phyloP scores from a whole-genome alignment of 1,284 basidiomycete species.

The Flammula alnicola region DNA sequence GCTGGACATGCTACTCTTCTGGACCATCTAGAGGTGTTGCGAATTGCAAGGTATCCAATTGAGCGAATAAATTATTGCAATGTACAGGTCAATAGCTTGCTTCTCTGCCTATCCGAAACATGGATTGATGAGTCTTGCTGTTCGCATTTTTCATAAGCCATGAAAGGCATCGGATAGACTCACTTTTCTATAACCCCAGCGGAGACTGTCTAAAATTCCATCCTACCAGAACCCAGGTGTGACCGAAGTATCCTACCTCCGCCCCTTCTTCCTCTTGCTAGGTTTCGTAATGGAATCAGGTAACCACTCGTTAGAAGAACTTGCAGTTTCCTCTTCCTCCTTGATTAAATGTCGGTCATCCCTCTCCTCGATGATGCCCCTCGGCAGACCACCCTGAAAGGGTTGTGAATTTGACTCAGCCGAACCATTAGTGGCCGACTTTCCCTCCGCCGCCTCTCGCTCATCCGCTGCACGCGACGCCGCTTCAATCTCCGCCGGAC shows the following conservation, averaged over 20 bases:
- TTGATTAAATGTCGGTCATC: constrained; percentile 26
- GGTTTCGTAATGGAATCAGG: constrained; percentile 46
- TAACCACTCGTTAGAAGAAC: constrained; percentile 48
- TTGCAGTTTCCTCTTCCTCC: constrained; percentile 25
- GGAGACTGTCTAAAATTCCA: constrained; percentile 75
- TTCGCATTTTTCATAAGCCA: too few relatives aligned
- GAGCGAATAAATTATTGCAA: too few relatives aligned
- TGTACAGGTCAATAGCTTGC: too few relatives aligned
- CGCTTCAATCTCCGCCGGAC: constrained; percentile 51
- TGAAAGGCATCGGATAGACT: too few relatives aligned
- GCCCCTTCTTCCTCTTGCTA: constrained; percentile 46
- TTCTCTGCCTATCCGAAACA: too few relatives aligned
- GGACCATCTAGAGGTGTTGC: too few relatives aligned
- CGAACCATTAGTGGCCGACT: neutral
- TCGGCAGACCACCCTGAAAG: constrained; percentile 15
- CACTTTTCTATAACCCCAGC: too few relatives aligned
- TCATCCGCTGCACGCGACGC: constrained; percentile 46
- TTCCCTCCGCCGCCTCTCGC: constrained; percentile 26
- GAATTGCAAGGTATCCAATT: too few relatives aligned
- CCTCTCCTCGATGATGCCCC: constrained; percentile 28
- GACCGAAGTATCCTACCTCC: constrained; percentile 31
- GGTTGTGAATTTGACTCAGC: neutral
- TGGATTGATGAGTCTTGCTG: too few relatives aligned
- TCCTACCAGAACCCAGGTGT: constrained; percentile 41
- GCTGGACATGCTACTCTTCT: too few relatives aligned